Evolutionary conservation across 768 basidiomycete genomes (phyloP).

Genomic region (Tylopilus vinaceipallidus): DNA sequence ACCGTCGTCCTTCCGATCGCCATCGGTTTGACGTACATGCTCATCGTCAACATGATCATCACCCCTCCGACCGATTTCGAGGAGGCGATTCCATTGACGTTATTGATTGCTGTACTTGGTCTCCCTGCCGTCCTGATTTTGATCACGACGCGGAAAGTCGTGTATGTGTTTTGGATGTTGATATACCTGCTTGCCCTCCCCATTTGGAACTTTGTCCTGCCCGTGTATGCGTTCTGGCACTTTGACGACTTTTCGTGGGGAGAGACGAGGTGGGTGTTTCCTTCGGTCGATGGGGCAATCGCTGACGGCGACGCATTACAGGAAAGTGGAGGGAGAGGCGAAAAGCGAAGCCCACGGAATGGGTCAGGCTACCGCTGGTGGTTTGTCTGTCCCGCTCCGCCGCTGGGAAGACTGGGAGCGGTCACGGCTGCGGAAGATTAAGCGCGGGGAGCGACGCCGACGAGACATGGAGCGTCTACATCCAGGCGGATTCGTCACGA

Average conservation of each 20-base stretch:
- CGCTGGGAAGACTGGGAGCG: conserved; percentile 99
- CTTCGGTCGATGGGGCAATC: neutral
- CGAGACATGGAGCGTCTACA: conserved; percentile 79
- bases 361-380: conserved; percentile 50
- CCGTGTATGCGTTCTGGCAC: conserved; percentile 97
- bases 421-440: conserved; percentile 86
- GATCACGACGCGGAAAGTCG: conserved; percentile 90
- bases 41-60: conserved; percentile 79
- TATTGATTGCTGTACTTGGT: conserved; percentile 88
- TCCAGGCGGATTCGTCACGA: conserved; percentile 61
- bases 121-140: conserved; percentile 90
- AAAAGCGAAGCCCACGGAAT: conserved; percentile 78
- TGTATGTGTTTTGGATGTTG: conserved; percentile 98
- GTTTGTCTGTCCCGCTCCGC: conserved; percentile 79
- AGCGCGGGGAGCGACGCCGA: conserved; percentile 79
- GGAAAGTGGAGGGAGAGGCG: conserved; percentile 92
- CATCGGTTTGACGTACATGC: conserved; percentile 84
- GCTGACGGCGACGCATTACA: conserved; percentile 33
- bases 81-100: conserved; percentile 90
- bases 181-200: conserved; percentile 91
- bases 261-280: conserved; percentile 76
- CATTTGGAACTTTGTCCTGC: conserved; percentile 93
- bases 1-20: conserved; percentile 94
- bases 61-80: conserved; percentile 81
- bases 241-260: conserved; percentile 99